Evolutionary conservation across 2,329 filamentous ascomycete genomes (phyloP).

Genomic region (Epichloe coenophiala): DNA sequence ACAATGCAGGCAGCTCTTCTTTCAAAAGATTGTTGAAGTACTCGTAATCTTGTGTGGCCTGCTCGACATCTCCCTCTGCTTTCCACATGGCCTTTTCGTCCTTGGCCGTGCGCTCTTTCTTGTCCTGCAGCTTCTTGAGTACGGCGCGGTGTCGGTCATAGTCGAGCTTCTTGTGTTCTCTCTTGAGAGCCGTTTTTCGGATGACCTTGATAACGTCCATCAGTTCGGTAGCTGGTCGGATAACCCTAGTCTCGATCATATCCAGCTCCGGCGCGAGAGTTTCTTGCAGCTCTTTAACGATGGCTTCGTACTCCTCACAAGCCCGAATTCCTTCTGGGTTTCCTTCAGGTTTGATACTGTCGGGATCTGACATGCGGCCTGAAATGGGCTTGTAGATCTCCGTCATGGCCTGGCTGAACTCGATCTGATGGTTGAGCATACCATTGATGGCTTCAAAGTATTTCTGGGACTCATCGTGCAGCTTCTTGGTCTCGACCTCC

Average conservation of each 20-base stretch:
- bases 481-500: slow-evolving; percentile 88
- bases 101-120: slow-evolving; percentile 91
- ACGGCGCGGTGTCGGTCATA: slow-evolving; percentile 75
- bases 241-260: slow-evolving; percentile 88
- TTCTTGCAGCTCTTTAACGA: slow-evolving; percentile 81
- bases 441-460: slow-evolving; percentile 97
- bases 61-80: slow-evolving; percentile 80
- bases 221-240: slow-evolving; percentile 85
- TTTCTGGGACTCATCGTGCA: slow-evolving; percentile 93
- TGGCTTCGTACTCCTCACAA: slow-evolving; percentile 89
- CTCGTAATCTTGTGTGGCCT: slow-evolving; percentile 89
- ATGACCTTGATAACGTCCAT: slow-evolving; percentile 92
- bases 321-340: slow-evolving; percentile 88
- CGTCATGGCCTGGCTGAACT: slow-evolving; percentile 89
- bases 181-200: slow-evolving; percentile 75
- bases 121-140: slow-evolving; percentile 91
- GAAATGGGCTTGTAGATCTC: slow-evolving; percentile 99
- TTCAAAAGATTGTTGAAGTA: slow-evolving; percentile 97
- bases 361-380: slow-evolving; percentile 84
- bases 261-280: slow-evolving; percentile 85
- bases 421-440: slow-evolving; percentile 96
- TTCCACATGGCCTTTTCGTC: slow-evolving; percentile 97
- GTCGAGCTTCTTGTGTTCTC: slow-evolving; percentile 94
- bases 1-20: slow-evolving; percentile 86
- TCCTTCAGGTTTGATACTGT: slow-evolving; percentile 66